phyloP scores from a whole-genome alignment of 2,329 filamentous ascomycete genomes.

The Trichoderma arundinaceum region DNA sequence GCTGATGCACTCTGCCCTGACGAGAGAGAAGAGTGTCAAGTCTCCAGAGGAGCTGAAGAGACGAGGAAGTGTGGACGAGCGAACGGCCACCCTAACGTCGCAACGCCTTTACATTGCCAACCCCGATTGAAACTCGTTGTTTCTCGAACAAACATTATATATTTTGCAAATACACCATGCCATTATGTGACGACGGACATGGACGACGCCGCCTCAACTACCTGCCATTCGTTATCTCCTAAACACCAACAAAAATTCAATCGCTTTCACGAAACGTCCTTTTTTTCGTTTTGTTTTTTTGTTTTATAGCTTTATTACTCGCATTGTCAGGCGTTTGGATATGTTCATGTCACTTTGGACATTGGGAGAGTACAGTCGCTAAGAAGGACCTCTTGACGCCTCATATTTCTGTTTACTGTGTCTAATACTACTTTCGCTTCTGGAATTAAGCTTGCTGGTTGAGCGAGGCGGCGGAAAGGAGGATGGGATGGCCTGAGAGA shows the following conservation, averaged over 20 bases:
- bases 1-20: constrained; percentile 60
- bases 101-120: constrained; percentile 85
- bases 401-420: constrained; percentile 28
- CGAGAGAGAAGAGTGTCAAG: constrained; percentile 69
- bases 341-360: constrained; percentile 33
- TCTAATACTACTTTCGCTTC: constrained; percentile 31
- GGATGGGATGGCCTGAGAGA: background rate
- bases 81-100: constrained; percentile 75
- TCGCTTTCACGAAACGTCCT: constrained; percentile 16
- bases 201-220: constrained; percentile 17
- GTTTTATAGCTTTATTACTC: constrained; percentile 16
- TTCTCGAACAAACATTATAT: background rate
- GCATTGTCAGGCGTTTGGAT: constrained; percentile 35
- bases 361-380: constrained; percentile 36
- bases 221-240: constrained; percentile 22
- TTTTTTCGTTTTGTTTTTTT: constrained; percentile 2
- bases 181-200: constrained; percentile 35
- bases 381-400: constrained; percentile 37
- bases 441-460: constrained; percentile 32
- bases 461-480: constrained; percentile 19
- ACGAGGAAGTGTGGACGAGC: constrained; percentile 82
- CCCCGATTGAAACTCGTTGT: constrained; percentile 62
- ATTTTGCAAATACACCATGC: constrained; percentile 4
- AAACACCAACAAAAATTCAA: constrained; percentile 10
- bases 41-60: constrained; percentile 74